A percentile compares a stretch with the other conserved stretches of the same genome.
Evolutionary conservation across 441 rosid genomes (phyloP).

Genomic region (Aleurites moluccanus): DNA sequence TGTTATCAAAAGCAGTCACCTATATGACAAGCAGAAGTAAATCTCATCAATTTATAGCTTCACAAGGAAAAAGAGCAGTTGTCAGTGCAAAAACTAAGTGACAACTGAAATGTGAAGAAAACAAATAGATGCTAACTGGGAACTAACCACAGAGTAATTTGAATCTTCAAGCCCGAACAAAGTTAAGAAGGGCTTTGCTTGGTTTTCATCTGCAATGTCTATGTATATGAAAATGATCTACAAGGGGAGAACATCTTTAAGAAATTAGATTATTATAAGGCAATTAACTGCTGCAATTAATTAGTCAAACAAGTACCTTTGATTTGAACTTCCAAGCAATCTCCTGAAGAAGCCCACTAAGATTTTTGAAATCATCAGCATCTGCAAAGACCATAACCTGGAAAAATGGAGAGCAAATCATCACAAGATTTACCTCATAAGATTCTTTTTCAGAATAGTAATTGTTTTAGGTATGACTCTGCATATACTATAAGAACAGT

Average conservation of each 20-base stretch:
- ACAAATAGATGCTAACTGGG: constrained; percentile 15
- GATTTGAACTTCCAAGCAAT: constrained; percentile 79
- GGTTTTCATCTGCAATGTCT: constrained; percentile 68
- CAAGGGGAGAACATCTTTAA: constrained; percentile 28
- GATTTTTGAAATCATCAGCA: constrained; percentile 54
- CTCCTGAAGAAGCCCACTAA: constrained; percentile 60
- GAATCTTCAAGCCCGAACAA: constrained; percentile 83
- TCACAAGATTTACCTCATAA: background rate
- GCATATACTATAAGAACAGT: background rate
- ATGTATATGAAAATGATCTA: constrained; percentile 74
- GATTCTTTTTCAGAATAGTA: background rate
- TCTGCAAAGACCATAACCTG: constrained; percentile 75
- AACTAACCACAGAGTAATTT: constrained; percentile 59
- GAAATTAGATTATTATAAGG: constrained; percentile 18
- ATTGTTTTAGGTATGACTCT: background rate
- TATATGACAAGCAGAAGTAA: constrained; percentile 32
- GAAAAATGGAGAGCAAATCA: constrained; percentile 13
- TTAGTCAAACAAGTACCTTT: constrained; percentile 41
- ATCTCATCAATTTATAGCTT: constrained; percentile 18
- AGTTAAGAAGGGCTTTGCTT: constrained; percentile 87
- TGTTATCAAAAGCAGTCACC: constrained; percentile 86
- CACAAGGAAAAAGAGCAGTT: background rate
- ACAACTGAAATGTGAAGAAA: constrained; percentile 2
- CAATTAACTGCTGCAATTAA: constrained; percentile 8
- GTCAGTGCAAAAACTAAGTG: background rate